These are phyloP conservation scores for Paramyrothecium roridum DNA, from an alignment of 2,329 filamentous ascomycete genomes.

Conservation along the genomic window DNA sequence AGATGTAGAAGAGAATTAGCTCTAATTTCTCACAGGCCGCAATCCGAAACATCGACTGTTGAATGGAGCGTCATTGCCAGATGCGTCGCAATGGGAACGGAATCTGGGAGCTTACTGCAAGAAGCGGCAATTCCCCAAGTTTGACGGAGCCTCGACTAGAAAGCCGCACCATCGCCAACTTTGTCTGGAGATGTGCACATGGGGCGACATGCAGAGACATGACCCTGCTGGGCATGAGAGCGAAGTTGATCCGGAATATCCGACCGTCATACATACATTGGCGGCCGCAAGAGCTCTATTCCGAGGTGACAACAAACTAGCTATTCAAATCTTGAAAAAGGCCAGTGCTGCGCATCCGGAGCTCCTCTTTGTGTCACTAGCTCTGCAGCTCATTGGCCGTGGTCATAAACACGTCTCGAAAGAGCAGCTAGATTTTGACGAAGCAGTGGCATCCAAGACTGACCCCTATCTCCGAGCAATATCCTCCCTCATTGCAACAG, in stretches of 20 bases:
- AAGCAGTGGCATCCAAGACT: slow-evolving; percentile 58
- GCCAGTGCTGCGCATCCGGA: slow-evolving; percentile 62
- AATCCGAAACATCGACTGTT: slow-evolving; percentile 45
- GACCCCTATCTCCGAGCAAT: slow-evolving; percentile 80
- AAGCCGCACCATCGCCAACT: slow-evolving; percentile 70
- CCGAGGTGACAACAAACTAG: slow-evolving; percentile 64
- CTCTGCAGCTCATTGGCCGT: slow-evolving; percentile 60
- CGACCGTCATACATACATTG: slow-evolving; percentile 64
- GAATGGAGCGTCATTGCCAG: slow-evolving; percentile 40
- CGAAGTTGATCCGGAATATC: slow-evolving; percentile 40
- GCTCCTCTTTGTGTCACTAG: slow-evolving; percentile 65
- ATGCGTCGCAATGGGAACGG: slow-evolving; percentile 55
- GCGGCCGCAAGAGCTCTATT: slow-evolving; percentile 75
- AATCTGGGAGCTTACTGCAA: slow-evolving; percentile 63
- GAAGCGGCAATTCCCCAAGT: slow-evolving; percentile 58
- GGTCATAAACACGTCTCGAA: slow-evolving; percentile 40
- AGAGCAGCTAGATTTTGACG: slow-evolving; percentile 56
- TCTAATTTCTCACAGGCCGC: slow-evolving; percentile 34
- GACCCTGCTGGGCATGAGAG: slow-evolving; percentile 40
- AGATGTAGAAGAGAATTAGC: background rate
- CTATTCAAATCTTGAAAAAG: slow-evolving; percentile 66
- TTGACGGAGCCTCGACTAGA: slow-evolving; percentile 60
- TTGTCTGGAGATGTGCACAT: slow-evolving; percentile 71
- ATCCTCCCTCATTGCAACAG: slow-evolving; percentile 72
- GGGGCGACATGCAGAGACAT: slow-evolving; percentile 56